Base-by-base conservation (phyloP, 2,329 filamentous ascomycete species). In the Fusarium cicatricum region DNA sequence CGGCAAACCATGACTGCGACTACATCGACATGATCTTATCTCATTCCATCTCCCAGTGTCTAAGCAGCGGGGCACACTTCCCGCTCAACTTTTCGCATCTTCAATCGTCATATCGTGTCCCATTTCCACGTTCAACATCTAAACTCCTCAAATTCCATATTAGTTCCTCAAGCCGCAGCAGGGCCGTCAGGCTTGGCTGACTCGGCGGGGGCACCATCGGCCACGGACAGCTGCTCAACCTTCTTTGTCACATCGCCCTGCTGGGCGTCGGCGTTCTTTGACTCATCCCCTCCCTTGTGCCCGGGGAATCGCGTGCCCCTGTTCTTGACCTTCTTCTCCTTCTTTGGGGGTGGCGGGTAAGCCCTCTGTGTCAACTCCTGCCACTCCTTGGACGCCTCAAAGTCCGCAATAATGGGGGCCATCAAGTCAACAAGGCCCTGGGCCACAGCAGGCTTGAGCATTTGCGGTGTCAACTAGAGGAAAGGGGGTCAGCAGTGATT, bases 371-470 rank as follows among this genome's bases (percentile, higher is more conserved):
- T 84, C 48, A 76, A 67, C 8, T 76, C 75, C 77, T 96, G 89
- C 92, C 92, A 98, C 70, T 93, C 91, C 26, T 82, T 70, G 0
- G 85, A 89, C 1, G 82, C 83, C 60, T 90, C 78, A 77, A 86
- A 98, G 6, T 88, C 88, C 3, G 80, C 82, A 63, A 89, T 87
- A 55, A 99, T 94, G 2, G 94, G 92, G 2, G 82, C 85, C 52
- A 97, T 81, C 11, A 98, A 83, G 33, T 84, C 81, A 64, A 86
- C 86, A 16, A 99, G 82, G 10, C 86, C 91, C 46, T 86, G 82
- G 5, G 90, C 84, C 6, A 96, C 87, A 11, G 91, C 92, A n/a
- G 88, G 84, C 80, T 99, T 98, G 46, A 98, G 81, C 11, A 90
- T 78, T 79, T 97, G 93, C 0, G 95, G 95, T 1, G 90, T 92